Conservation (phyloP, 148 eudicot genomes). For the Mesembryanthemum crystallinum region DNA sequence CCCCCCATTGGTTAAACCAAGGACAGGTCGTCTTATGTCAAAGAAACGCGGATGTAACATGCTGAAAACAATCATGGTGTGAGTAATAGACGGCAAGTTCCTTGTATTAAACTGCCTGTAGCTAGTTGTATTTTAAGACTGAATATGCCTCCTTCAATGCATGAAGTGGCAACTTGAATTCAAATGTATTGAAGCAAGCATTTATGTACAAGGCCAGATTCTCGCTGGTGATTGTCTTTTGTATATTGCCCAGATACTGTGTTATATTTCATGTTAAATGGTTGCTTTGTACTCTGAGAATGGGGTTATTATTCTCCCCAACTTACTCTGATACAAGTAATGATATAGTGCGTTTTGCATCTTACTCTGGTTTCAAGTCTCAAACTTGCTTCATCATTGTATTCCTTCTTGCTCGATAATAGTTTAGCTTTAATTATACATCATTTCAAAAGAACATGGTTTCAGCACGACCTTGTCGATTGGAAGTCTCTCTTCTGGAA, state of each 20-base stretch:
- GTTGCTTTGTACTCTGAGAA: neutral
- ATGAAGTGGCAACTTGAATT: neutral
- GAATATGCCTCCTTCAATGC: neutral
- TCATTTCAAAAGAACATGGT: constrained; percentile 26
- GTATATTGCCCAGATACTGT: neutral
- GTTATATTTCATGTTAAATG: neutral
- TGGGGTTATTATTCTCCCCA: neutral
- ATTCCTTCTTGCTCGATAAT: neutral
- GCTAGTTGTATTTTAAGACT: no score
- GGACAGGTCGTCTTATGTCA: neutral
- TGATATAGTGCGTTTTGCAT: neutral
- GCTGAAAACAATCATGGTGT: neutral
- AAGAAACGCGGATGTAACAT: neutral
- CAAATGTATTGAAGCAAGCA: constrained; percentile 3
- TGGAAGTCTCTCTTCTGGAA: constrained; percentile 25
- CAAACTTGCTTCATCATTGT: neutral
- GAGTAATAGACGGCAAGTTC: neutral
- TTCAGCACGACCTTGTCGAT: constrained; percentile 31
- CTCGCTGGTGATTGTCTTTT: neutral
- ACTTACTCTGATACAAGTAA: no score
- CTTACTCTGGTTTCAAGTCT: neutral
- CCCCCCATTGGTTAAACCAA: constrained; percentile 27
- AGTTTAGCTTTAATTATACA: neutral
- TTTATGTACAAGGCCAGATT: neutral
- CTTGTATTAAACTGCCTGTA: neutral